Evolutionary conservation across 2,329 filamentous ascomycete genomes (phyloP).

Genomic region (Fonsecaea multimorphosa): DNA sequence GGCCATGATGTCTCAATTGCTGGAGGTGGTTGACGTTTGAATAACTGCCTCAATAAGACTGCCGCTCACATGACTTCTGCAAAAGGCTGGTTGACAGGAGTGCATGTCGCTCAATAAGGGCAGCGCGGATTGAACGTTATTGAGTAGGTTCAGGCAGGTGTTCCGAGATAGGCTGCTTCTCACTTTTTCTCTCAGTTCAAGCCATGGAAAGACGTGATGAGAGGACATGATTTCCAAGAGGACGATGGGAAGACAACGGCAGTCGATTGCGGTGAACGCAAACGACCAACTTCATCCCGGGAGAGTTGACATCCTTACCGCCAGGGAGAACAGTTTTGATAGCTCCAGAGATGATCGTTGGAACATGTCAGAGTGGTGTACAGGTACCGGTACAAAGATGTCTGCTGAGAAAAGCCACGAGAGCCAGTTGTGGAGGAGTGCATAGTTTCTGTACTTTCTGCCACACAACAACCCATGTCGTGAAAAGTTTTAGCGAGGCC

Average conservation of each 20-base stretch:
- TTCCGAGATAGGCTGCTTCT: neutral
- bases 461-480: neutral
- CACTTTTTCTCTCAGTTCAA: neutral
- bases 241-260: no score
- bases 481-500: neutral
- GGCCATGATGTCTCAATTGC: slow-evolving; percentile 18
- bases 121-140: slow-evolving; percentile 1
- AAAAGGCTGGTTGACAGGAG: neutral
- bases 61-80: slow-evolving; percentile 3
- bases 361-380: neutral
- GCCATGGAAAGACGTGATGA: neutral
- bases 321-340: neutral
- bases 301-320: neutral
- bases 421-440: neutral
- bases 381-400: neutral
- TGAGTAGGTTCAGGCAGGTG: slow-evolving; percentile 5
- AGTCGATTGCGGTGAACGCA: neutral
- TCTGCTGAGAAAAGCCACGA: neutral
- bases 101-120: slow-evolving; percentile 1
- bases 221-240: neutral
- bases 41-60: slow-evolving; percentile 23
- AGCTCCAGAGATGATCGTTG: neutral
- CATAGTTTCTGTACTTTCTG: neutral
- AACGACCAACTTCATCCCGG: neutral
- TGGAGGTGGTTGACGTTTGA: slow-evolving; percentile 4